Percentiles rank a stretch among this genome's conserved stretches.
These are phyloP conservation scores for Camellia oleifera DNA, from an alignment of 179 eudicot species.

Conservation along the genomic window DNA sequence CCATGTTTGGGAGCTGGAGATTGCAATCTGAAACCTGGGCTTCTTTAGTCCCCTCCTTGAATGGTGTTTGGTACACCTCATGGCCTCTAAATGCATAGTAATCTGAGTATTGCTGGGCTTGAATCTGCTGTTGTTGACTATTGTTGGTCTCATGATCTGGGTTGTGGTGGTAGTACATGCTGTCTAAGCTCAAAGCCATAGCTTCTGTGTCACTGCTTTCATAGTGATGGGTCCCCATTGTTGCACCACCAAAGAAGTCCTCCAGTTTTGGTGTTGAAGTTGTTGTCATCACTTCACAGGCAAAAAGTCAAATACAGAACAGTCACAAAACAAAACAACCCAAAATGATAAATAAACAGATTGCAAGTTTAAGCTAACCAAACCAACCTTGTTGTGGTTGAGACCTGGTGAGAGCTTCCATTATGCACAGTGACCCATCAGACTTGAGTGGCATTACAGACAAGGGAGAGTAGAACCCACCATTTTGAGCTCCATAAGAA, in stretches of 20 bases:
- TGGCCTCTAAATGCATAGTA: slow-evolving; percentile 39
- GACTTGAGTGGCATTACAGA: slow-evolving; percentile 70
- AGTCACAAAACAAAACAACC: background rate
- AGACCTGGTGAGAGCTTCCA: slow-evolving; percentile 44
- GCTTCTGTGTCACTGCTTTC: slow-evolving; percentile 27
- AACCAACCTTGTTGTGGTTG: slow-evolving; percentile 26
- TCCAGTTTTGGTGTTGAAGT: slow-evolving; percentile 62
- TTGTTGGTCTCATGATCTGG: slow-evolving; percentile 1
- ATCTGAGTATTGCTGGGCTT: slow-evolving; percentile 36
- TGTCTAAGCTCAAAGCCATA: slow-evolving; percentile 61
- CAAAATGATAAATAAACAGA: background rate
- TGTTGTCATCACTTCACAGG: slow-evolving; percentile 27
- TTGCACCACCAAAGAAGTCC: slow-evolving; percentile 68
- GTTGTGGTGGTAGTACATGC: slow-evolving; percentile 46
- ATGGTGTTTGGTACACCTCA: slow-evolving; percentile 31
- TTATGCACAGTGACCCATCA: slow-evolving; percentile 70
- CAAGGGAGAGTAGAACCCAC: slow-evolving; percentile 43
- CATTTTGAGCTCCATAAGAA: slow-evolving; percentile 42
- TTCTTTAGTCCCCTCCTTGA: slow-evolving; percentile 5
- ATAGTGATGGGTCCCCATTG: slow-evolving; percentile 40
- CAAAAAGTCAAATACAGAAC: background rate
- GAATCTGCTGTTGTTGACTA: slow-evolving; percentile 15
- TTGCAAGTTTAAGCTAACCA: slow-evolving; percentile 28
- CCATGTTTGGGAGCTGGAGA: slow-evolving; percentile 24
- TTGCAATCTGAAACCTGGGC: slow-evolving; percentile 10